These are phyloP conservation scores for Amaranthus palmeri DNA, from an alignment of 148 eudicot species.

Conservation along the genomic window DNA sequence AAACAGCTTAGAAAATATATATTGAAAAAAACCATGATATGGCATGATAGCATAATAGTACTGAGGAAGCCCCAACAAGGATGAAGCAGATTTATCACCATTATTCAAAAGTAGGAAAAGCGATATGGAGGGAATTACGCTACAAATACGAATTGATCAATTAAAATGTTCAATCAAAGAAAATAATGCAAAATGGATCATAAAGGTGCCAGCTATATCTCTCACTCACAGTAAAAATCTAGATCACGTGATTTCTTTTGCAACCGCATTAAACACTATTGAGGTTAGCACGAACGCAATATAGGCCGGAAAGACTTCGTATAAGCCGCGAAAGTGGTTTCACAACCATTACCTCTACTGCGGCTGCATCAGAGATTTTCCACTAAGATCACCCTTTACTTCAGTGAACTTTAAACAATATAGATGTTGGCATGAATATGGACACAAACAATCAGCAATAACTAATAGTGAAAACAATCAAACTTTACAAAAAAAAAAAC, in stretches of 20 bases:
- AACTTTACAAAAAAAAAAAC: no score
- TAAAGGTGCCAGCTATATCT: neutral
- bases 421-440: no score
- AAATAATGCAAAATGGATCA: neutral
- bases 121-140: neutral
- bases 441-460: no score
- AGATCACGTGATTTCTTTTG: no score
- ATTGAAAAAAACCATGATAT: neutral
- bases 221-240: no score
- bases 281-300: no score
- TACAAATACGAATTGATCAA: neutral
- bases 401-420: neutral
- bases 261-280: no score
- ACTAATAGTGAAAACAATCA: no score
- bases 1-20: neutral
- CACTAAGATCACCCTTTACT: neutral
- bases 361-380: no score
- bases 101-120: neutral
- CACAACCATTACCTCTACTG: no score
- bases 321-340: no score
- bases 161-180: neutral
- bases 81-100: neutral
- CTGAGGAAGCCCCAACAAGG: neutral
- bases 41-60: neutral
- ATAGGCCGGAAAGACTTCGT: no score